Percentiles rank a stretch among this genome's conserved stretches.
Conservation (phyloP, 2,329 filamentous ascomycete genomes). For the Amesomyces nigricolor region DNA sequence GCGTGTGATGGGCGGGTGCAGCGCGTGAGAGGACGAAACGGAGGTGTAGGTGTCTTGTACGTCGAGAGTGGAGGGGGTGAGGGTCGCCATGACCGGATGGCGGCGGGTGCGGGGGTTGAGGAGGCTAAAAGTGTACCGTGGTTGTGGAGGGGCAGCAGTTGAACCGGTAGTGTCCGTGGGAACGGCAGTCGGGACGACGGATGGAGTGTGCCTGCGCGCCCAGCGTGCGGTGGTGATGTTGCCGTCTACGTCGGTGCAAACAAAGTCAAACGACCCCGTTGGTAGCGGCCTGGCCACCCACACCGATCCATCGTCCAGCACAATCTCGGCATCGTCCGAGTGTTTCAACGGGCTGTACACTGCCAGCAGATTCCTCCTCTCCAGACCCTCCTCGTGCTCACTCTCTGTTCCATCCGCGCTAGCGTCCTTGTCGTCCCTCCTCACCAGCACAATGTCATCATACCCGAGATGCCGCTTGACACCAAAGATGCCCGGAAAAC, state of each 20-base stretch:
- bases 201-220: slow-evolving; percentile 47
- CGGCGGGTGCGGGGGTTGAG: slow-evolving; percentile 63
- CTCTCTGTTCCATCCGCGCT: slow-evolving; percentile 31
- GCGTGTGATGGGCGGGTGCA: slow-evolving; percentile 39
- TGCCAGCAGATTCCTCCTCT: slow-evolving; percentile 52
- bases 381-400: slow-evolving; percentile 40
- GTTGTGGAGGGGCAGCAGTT: slow-evolving; percentile 16
- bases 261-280: slow-evolving; percentile 62
- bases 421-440: slow-evolving; percentile 59
- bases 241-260: slow-evolving; percentile 52
- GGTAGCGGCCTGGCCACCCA: slow-evolving; percentile 50
- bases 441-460: slow-evolving; percentile 65
- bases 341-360: slow-evolving; percentile 59
- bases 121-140: slow-evolving; percentile 66
- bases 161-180: slow-evolving; percentile 22
- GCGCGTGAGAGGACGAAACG: slow-evolving; percentile 45
- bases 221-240: slow-evolving; percentile 59
- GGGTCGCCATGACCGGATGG: slow-evolving; percentile 68
- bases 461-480: slow-evolving; percentile 58
- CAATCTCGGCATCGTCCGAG: slow-evolving; percentile 57
- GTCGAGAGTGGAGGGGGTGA: slow-evolving; percentile 59
- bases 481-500: slow-evolving; percentile 59
- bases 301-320: slow-evolving; percentile 56
- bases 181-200: slow-evolving; percentile 1
- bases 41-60: slow-evolving; percentile 63